Evolutionary conservation across 2,329 filamentous ascomycete genomes (phyloP), one percentile per base, ranked within the genome.

Genomic region (Cladophialophora immunda): DNA sequence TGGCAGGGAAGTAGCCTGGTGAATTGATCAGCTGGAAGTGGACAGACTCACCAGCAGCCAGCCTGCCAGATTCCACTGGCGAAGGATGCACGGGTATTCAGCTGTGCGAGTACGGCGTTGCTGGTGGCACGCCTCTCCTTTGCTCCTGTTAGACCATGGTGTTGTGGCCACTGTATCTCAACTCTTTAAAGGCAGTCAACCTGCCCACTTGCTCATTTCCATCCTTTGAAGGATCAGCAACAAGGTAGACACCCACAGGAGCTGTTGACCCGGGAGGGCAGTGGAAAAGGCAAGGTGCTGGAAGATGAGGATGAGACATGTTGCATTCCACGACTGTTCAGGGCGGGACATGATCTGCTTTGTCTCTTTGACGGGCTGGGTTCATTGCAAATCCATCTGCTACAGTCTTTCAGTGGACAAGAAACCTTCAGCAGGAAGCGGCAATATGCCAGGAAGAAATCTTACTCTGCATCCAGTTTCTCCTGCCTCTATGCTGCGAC

Each of bases 1-100:
- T 71, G 79, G 79, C n/a, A 67, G 71, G 47, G 74, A 76, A 50
- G 34, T 75, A 3, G 73, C 74, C 5, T 79, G 77, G 78, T 79
- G 68, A 65, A 34, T 30, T 32, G 22, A 22, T 50, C 9, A 13
- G 38, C 34, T 47, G 38, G 4, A 45, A 15, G 25, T 6, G 5
- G 45, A 15, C 22, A 25, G n/a, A 8, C 4, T 1, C 32, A 41
- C 56, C 36, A 59, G 29, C 38, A 9, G 30, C 0, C 17, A 9
- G 4, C 8, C 9, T 11, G 15, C n/a, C n/a, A n/a, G n/a, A n/a
- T n/a, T n/a, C n/a, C n/a, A 32, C 4, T 29, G 22, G n/a, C n/a
- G 7, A 47, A 13, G 41, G 9, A 22, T 8, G 17, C n/a, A 7
- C 9, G n/a, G 41, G 8, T 15, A 11, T 38, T 38, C 11, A 15